Evolutionary conservation across 208 protist species (phyloP).

Genomic region (Crithidia fasciculata): DNA sequence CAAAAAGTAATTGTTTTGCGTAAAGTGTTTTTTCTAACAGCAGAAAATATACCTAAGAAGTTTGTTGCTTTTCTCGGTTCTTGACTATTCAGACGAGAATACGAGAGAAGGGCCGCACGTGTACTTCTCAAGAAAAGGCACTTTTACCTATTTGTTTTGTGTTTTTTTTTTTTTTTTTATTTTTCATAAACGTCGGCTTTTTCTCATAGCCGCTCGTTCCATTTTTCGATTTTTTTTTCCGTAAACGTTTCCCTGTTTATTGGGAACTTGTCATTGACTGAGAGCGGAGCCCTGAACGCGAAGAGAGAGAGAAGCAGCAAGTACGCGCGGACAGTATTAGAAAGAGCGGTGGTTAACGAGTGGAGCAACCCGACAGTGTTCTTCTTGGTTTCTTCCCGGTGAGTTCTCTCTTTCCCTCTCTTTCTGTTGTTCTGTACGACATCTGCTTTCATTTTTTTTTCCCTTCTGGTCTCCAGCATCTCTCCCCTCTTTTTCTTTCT

Average conservation of each 20-base stretch:
- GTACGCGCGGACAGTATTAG: slow-evolving; percentile 11
- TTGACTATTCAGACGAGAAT: not conserved
- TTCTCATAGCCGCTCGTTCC: not conserved
- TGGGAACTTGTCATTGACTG: slow-evolving; percentile 17
- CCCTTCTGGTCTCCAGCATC: not conserved
- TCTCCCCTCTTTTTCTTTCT: slow-evolving; percentile 9
- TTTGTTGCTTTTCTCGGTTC: too few species aligned
- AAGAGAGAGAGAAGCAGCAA: not conserved
- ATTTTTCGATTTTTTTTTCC: slow-evolving; percentile 2
- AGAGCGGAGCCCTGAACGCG: not conserved
- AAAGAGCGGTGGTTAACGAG: not conserved
- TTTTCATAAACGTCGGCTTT: not conserved
- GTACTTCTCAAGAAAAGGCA: not conserved
- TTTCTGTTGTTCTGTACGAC: slow-evolving; percentile 1
- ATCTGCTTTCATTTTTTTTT: slow-evolving; percentile 3
- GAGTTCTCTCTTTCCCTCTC: slow-evolving; percentile 1
- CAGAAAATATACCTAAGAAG: too few species aligned
- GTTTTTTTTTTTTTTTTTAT: slow-evolving; percentile 2
- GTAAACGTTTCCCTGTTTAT: not conserved
- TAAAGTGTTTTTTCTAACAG: too few species aligned
- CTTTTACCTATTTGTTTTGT: not conserved
- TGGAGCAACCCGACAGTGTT: not conserved
- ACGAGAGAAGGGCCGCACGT: not conserved
- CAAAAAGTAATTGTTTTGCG: too few species aligned
- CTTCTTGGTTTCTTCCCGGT: slow-evolving; percentile 2